These are phyloP conservation scores for Aspergillus eucalypticola DNA, from an alignment of 2,329 filamentous ascomycete genomes.

Conservation along the genomic window DNA sequence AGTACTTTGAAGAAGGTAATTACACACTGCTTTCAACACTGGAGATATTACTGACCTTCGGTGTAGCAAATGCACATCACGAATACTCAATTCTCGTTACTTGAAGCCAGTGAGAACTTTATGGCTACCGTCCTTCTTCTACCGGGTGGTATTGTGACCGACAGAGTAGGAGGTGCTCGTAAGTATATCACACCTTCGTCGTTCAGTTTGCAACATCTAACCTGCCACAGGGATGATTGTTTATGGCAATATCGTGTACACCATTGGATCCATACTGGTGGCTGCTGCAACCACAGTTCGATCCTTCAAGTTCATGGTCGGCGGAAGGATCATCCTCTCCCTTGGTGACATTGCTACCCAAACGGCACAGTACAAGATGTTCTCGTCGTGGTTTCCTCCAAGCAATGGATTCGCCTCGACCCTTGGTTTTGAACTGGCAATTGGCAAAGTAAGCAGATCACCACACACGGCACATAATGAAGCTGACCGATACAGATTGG, in stretches of 20 bases:
- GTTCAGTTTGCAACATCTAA: background rate
- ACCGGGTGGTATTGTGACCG: conserved; percentile 57
- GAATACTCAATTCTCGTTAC: conserved; percentile 60
- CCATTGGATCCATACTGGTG: conserved; percentile 59
- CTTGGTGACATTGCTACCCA: conserved; percentile 66
- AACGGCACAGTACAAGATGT: conserved; percentile 65
- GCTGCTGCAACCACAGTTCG: conserved; percentile 59
- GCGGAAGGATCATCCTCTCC: conserved; percentile 56
- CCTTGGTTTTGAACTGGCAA: conserved; percentile 60
- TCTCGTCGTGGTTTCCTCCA: conserved; percentile 65
- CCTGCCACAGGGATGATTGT: conserved; percentile 51
- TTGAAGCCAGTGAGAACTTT: conserved; percentile 63
- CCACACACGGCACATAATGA: too few species aligned
- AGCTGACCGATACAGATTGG: conserved; percentile 45
- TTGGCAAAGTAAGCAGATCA: conserved; percentile 50
- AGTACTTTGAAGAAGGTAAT: conserved; percentile 58
- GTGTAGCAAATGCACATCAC: conserved; percentile 55
- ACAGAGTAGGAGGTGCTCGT: conserved; percentile 60
- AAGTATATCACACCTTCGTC: conserved; percentile 8
- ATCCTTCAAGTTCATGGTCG: conserved; percentile 62
- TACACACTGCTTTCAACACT: background rate
- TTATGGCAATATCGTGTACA: conserved; percentile 63
- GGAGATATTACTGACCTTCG: background rate
- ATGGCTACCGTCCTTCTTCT: conserved; percentile 61
- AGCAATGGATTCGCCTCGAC: conserved; percentile 64